phyloP scores from a whole-genome alignment of 2,329 filamentous ascomycete species.

The Simplicillium aogashimaense region DNA sequence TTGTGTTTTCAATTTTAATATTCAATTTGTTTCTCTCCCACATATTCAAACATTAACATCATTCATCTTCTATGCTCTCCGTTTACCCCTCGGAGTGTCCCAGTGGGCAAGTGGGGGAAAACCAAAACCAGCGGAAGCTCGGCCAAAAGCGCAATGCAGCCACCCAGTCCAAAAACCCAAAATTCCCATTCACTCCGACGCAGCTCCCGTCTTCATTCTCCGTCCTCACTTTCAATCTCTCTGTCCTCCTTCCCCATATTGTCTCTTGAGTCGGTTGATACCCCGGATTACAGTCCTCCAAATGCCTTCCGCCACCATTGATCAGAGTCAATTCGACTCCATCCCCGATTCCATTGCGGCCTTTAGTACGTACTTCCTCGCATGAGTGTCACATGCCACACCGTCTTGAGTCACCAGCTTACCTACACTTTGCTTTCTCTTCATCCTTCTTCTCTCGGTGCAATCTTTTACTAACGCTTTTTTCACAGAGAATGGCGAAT shows the following conservation, averaged over 20 bases:
- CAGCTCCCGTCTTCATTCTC: too few relatives aligned
- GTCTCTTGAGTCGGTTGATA: too few relatives aligned
- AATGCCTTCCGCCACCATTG: conserved; percentile 43
- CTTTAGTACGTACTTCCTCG: conserved; percentile 41
- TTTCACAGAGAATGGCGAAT: conserved; percentile 63
- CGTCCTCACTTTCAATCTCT: too few relatives aligned
- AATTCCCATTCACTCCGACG: conserved; percentile 5
- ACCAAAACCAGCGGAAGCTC: too few relatives aligned
- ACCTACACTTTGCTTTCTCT: neutral
- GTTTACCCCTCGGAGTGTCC: neutral
- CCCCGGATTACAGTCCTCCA: neutral
- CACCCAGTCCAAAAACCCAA: neutral
- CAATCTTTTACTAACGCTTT: conserved; percentile 5
- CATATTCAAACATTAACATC: neutral
- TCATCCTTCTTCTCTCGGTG: neutral
- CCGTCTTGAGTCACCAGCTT: conserved; percentile 2
- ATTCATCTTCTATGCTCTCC: neutral
- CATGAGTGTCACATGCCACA: conserved; percentile 4
- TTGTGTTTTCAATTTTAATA: too few relatives aligned
- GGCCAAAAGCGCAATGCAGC: neutral
- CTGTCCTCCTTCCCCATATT: too few relatives aligned
- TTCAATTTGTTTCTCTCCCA: neutral
- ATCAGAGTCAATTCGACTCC: conserved; percentile 47
- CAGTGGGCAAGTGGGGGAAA: conserved; percentile 2
- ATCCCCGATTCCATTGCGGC: conserved; percentile 56